phyloP scores from a whole-genome alignment of 352 stramenopile species.

The Hyphochytrium catenoides region DNA sequence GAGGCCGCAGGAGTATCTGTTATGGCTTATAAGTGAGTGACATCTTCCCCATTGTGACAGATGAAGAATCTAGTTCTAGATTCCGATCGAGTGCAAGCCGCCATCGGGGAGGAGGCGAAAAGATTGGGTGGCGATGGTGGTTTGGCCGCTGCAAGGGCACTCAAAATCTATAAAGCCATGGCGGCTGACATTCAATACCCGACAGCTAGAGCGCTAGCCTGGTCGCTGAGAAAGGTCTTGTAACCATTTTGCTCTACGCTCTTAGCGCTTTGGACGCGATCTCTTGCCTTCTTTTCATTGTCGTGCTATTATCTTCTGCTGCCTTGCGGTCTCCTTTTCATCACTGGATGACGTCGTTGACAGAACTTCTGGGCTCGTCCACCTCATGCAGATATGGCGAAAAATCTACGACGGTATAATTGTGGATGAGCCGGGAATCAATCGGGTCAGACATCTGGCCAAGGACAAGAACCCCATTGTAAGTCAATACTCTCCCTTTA shows the following conservation, averaged over 20 bases:
- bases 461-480: slow-evolving; percentile 16
- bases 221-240: slow-evolving; percentile 42
- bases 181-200: slow-evolving; percentile 43
- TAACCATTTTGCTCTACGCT: too few relatives aligned
- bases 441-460: slow-evolving; percentile 31
- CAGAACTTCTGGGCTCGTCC: too few relatives aligned
- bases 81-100: slow-evolving; percentile 20
- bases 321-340: too few relatives aligned
- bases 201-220: slow-evolving; percentile 40
- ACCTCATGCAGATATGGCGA: slow-evolving; percentile 20
- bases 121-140: not conserved
- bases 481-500: too few relatives aligned
- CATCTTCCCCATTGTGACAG: slow-evolving; percentile 26
- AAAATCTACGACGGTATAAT: slow-evolving; percentile 63
- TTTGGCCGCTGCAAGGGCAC: slow-evolving; percentile 21
- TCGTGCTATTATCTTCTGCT: too few relatives aligned
- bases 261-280: too few relatives aligned
- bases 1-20: too few relatives aligned
- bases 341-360: too few relatives aligned
- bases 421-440: slow-evolving; percentile 45
- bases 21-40: too few relatives aligned
- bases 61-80: slow-evolving; percentile 46
- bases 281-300: too few relatives aligned
- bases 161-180: slow-evolving; percentile 39
- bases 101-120: slow-evolving; percentile 19